Evolutionary conservation across 2,329 filamentous ascomycete genomes (phyloP), one percentile per base, ranked within the genome.

Genomic region (Thielaviopsis populi): DNA sequence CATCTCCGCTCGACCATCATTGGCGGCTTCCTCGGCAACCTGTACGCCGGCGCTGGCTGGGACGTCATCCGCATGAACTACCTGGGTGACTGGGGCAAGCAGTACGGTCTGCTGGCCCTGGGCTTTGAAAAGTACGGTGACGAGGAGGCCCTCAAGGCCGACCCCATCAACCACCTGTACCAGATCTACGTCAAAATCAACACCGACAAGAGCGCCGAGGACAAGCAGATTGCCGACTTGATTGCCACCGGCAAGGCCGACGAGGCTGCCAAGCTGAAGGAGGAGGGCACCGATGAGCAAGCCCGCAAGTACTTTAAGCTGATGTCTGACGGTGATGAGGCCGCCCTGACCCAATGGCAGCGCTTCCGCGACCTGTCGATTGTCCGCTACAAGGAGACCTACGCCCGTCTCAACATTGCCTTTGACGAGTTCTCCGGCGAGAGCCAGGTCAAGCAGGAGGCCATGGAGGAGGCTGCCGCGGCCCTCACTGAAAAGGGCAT

Each of bases 141-240:
- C 66, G 88, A 92, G 73, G 83, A 86, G 68, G 82, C 84, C 66
- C 79, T 94, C 13, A 73, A 81, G 67, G 78, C 79, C 59, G 88
- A 92, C 70, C 88, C 89, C 13, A 90, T 92, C 71, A 87, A 88
- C 73, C 89, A 94, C 72, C 77, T 94, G 10, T 91, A 86, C 73
- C 83, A 91, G 70, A 85, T 94, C 61, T 94, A 92, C 70, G 88
- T 91, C 67, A 82, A 83, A 73, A 89, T 92, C 73, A 90, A 87
- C 73, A 75, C 75, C 65, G 83, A 89, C 59, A 80, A 86, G 71
- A 74, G 77, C 1, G 81, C 78, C 0, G 86, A 91, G 76, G 85
- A 86, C 68, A 85, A 87, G 68, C 72, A 80, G 66, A 82, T 86
- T 27, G 83, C 84, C 69, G 78, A 75, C 50, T 75, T 79, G 68